Conservation (phyloP, 1,139 yeast species). For the Tardiomyces digboiensis region DNA sequence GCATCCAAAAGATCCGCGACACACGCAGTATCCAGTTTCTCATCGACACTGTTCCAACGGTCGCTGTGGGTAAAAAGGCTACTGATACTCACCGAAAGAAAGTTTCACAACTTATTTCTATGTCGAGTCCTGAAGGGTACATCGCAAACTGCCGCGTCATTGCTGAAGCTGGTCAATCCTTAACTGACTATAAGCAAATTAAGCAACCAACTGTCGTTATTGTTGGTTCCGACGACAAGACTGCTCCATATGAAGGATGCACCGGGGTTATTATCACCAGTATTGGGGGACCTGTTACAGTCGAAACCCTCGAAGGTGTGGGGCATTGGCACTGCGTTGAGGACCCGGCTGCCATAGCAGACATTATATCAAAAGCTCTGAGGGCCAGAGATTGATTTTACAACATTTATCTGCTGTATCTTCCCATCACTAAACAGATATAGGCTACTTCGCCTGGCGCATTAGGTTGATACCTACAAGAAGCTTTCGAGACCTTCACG, state of each 20-base stretch:
- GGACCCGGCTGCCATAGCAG: conserved; percentile 8
- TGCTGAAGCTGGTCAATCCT: conserved; percentile 9
- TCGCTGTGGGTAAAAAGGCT: conserved; percentile 20
- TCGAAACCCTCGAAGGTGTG: conserved; percentile 14
- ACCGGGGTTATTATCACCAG: conserved; percentile 16
- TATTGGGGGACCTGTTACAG: conserved; percentile 7
- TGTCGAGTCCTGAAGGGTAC: conserved; percentile 20
- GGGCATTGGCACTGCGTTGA: conserved; percentile 27
- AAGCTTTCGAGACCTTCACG: no score
- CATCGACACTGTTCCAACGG: conserved; percentile 18
- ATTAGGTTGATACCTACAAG: no score
- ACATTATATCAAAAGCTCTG: no score
- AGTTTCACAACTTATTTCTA: conserved; percentile 19
- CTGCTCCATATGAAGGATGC: conserved; percentile 22
- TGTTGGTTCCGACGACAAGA: conserved; percentile 21
- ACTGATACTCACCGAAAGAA: conserved; percentile 16
- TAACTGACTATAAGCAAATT: conserved; percentile 13
- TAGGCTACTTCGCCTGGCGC: no score
- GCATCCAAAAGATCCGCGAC: conserved; percentile 13
- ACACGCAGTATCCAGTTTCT: conserved; percentile 10
- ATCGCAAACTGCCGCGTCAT: conserved; percentile 23
- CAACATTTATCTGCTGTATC: no score
- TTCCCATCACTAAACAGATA: no score
- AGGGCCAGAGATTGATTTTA: no score
- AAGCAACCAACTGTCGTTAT: conserved; percentile 17